Conservation (phyloP, 768 basidiomycete genomes). For the Rhodotorula toruloides region DNA sequence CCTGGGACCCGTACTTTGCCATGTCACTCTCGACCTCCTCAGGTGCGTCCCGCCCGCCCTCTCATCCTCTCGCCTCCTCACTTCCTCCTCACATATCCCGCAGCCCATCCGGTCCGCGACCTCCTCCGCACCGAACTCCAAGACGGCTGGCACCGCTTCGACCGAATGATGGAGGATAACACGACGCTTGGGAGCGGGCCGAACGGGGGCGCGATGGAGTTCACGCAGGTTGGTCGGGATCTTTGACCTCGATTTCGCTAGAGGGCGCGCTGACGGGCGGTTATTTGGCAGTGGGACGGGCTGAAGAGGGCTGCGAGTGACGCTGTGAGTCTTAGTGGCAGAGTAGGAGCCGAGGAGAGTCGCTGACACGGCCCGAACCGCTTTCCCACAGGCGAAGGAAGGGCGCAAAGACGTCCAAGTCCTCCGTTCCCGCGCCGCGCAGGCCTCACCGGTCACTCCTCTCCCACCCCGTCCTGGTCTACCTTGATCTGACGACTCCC, state of each 20-base stretch:
- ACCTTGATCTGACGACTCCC: neutral
- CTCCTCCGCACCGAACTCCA: neutral
- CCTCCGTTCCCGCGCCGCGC: neutral
- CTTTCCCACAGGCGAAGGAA: neutral
- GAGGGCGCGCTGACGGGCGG: neutral
- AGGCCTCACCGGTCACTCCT: neutral
- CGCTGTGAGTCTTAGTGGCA: neutral
- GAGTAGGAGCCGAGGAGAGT: neutral
- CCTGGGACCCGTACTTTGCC: too few species aligned
- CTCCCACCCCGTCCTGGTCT: neutral
- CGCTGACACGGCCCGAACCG: neutral
- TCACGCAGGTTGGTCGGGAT: neutral
- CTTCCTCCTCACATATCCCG: too few species aligned
- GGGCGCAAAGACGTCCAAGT: neutral
- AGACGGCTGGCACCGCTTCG: neutral
- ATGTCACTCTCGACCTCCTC: too few species aligned
- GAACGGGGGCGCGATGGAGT: neutral
- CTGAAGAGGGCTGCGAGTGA: neutral
- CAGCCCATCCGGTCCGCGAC: neutral
- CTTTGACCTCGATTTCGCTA: too few species aligned
- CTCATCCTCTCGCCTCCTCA: too few species aligned
- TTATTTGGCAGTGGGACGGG: neutral
- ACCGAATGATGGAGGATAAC: neutral
- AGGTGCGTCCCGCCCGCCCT: too few species aligned
- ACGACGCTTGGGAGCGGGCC: neutral